Evolutionary conservation across 345 rosid genomes (phyloP), one percentile per base, ranked within the genome.

Genomic region (Sisymbrium irio): DNA sequence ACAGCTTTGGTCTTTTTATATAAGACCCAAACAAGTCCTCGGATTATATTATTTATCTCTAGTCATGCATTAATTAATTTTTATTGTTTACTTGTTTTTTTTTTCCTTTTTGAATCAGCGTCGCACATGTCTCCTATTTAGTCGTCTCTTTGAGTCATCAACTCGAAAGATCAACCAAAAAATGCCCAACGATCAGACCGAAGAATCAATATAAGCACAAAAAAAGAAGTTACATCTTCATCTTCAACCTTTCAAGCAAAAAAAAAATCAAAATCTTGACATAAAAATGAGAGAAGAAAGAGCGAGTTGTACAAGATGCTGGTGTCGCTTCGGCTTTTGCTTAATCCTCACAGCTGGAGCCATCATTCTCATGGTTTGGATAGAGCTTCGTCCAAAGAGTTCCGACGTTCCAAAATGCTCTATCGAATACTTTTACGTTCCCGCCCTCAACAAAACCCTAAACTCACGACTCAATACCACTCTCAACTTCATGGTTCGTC

Each of bases 391-490:
- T 28, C 39, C 20, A n/a, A n/a, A 3, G 20, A 13, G 61, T 15
- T 30, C 40, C 18, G 22, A 33, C 60, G 11, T n/a, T 15, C 97
- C 97, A 7, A 79, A 78, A 63, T 83, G 88, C 72, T 75, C 73
- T 10, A 78, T 94, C 41, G 15, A 75, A 1, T 4, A 32, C 0
- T 78, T 94, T 46, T 83, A 83, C 81, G 62, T 94, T 50, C 89
- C 97, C 11, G 83, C 90, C 42, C 86, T 89, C 69, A 19, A 87
- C 77, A 74, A 9, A 45, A 62, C 97, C 75, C 47, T 68, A 5
- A 67, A 72, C 59, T 7, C 68, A 17, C 27, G 33, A 0, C 2
- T 3, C 35, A 72, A 81, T 72, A 11, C 86, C 72, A 76, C 86
- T 59, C 81, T 91, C 13, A 72, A 57, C 68, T 78, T 94, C 81